Conservation (phyloP, 345 rosid species). For the Geranium brycei region DNA sequence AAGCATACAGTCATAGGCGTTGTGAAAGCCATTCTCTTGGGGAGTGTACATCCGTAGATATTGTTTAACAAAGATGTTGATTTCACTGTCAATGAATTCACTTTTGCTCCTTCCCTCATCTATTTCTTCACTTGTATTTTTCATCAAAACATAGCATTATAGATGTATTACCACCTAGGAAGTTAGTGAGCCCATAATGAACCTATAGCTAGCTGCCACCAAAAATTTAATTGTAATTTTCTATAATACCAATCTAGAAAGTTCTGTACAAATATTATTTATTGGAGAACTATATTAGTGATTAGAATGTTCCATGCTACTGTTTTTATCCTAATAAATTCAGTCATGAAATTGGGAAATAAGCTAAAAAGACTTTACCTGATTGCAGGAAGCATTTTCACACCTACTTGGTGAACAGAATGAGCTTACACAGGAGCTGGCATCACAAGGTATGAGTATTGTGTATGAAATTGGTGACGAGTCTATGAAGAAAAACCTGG, state of each 20-base stretch:
- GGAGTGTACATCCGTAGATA: too few relatives aligned
- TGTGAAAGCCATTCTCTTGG: too few relatives aligned
- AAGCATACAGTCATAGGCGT: too few relatives aligned
- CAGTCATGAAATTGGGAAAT: background rate
- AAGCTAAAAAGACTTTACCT: conserved; percentile 9
- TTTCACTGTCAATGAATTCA: too few relatives aligned
- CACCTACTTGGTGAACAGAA: conserved; percentile 83
- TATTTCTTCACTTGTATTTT: too few relatives aligned
- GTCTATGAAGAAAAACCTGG: conserved; percentile 75
- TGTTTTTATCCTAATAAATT: background rate
- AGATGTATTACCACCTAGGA: background rate
- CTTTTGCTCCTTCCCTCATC: too few relatives aligned
- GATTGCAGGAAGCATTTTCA: conserved; percentile 84
- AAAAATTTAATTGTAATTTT: too few relatives aligned
- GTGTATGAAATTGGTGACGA: conserved; percentile 89
- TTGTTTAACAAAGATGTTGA: too few relatives aligned
- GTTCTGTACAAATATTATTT: too few relatives aligned
- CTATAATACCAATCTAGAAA: too few relatives aligned
- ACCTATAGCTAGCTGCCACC: background rate
- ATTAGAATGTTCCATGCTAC: background rate
- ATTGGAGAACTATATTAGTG: background rate
- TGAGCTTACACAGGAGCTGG: conserved; percentile 93
- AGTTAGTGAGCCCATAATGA: background rate
- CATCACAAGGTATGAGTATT: conserved; percentile 97
- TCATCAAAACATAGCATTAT: background rate